phyloP scores from a whole-genome alignment of 2,329 filamentous ascomycete species.

The Fusarium illudens region DNA sequence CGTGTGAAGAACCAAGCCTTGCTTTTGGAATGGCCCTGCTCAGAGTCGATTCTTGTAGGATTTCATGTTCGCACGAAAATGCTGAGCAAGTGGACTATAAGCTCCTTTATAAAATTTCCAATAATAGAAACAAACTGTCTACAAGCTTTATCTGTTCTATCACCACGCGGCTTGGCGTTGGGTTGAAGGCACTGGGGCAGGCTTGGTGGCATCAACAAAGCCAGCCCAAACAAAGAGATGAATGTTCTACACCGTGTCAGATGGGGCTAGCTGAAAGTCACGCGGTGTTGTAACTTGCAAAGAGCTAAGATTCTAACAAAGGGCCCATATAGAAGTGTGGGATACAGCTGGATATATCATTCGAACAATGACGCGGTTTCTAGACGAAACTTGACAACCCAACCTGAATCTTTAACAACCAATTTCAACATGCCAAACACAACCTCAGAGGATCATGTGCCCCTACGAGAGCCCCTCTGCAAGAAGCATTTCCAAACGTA shows the following conservation, averaged over 20 bases:
- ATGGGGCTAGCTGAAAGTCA: not conserved
- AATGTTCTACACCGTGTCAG: not conserved
- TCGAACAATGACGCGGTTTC: not conserved
- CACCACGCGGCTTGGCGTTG: not conserved
- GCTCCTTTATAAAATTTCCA: not conserved
- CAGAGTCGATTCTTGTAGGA: too few relatives aligned
- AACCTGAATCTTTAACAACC: not conserved
- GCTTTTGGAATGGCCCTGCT: not conserved
- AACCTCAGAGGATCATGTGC: not conserved
- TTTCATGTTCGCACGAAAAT: too few relatives aligned
- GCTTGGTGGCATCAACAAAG: not conserved
- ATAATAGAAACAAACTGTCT: not conserved
- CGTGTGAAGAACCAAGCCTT: too few relatives aligned
- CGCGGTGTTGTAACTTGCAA: not conserved
- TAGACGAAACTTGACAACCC: too few relatives aligned
- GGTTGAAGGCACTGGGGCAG: not conserved
- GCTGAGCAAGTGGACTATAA: too few relatives aligned
- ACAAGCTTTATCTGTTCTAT: not conserved
- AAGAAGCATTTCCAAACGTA: slow-evolving; percentile 8
- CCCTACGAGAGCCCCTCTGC: slow-evolving; percentile 6
- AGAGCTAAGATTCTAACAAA: not conserved
- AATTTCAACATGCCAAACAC: not conserved
- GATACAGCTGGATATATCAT: not conserved
- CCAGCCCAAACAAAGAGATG: not conserved
- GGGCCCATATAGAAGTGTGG: not conserved